Conservation (phyloP, 1,284 basidiomycete species). For the Leccinum solheimii region DNA sequence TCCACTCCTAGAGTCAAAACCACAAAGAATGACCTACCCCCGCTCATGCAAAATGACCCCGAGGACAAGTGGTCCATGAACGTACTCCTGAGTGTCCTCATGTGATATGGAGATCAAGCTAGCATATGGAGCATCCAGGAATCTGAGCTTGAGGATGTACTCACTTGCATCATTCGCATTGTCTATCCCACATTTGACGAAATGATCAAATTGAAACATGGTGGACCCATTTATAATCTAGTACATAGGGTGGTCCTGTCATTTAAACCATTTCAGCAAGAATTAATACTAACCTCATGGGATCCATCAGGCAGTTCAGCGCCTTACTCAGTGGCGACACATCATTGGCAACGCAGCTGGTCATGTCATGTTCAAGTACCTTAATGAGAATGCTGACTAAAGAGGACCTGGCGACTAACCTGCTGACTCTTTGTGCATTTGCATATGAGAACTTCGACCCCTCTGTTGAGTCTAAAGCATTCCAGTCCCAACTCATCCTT, state of each 20-base stretch:
- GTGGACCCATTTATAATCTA: neutral
- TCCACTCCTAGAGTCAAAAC: neutral
- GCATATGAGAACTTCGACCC: neutral
- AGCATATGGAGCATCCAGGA: neutral
- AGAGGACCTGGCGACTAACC: neutral
- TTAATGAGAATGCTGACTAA: neutral
- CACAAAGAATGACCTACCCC: neutral
- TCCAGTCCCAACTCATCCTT: neutral
- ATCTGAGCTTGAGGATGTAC: neutral
- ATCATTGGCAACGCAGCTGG: neutral
- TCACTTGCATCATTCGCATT: neutral
- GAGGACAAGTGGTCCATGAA: neutral
- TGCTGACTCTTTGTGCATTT: neutral
- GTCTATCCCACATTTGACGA: neutral
- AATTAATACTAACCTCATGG: neutral
- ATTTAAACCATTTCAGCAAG: neutral
- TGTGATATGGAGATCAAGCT: neutral
- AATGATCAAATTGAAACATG: neutral
- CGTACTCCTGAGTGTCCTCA: neutral
- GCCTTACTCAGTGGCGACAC: neutral
- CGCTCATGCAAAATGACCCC: neutral
- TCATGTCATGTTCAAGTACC: neutral
- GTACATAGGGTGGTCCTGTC: neutral
- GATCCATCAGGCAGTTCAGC: neutral
- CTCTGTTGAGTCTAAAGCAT: neutral